Conservation (phyloP, 345 rosid genomes). For the Punica granatum region DNA sequence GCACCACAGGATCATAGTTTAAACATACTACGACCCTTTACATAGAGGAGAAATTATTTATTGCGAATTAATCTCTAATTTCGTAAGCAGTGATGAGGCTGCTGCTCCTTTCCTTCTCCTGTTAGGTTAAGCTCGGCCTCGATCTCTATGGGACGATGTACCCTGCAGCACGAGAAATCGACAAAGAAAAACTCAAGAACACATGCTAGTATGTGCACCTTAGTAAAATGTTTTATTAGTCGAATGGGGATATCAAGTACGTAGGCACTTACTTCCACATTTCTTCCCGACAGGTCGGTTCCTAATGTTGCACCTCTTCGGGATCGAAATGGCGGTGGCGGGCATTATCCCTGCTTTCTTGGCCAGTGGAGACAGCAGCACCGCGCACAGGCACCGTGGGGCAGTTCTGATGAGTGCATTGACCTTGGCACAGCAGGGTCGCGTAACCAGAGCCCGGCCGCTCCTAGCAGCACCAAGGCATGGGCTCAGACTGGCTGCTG, state of each 20-base stretch:
- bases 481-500: constrained; percentile 68
- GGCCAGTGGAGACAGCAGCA: constrained; percentile 68
- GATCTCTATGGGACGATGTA: too few species aligned
- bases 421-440: constrained; percentile 62
- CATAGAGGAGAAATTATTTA: too few species aligned
- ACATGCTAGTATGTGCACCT: background rate
- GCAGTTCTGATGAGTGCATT: constrained; percentile 53
- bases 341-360: constrained; percentile 73
- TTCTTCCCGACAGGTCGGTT: constrained; percentile 65
- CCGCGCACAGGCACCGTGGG: constrained; percentile 73
- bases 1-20: too few species aligned
- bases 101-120: too few species aligned
- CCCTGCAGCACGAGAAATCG: too few species aligned
- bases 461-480: constrained; percentile 63
- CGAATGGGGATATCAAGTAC: background rate
- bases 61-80: too few species aligned
- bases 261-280: constrained; percentile 59
- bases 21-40: too few species aligned
- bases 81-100: too few species aligned
- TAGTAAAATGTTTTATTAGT: too few species aligned
- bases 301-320: constrained; percentile 73
- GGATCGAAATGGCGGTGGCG: constrained; percentile 62
- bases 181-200: too few species aligned
- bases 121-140: too few species aligned
- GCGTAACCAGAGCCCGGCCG: constrained; percentile 40